These are phyloP conservation scores for Asterella californica DNA, from an alignment of 225 moss, liverwort and hornwort species.

Conservation along the genomic window DNA sequence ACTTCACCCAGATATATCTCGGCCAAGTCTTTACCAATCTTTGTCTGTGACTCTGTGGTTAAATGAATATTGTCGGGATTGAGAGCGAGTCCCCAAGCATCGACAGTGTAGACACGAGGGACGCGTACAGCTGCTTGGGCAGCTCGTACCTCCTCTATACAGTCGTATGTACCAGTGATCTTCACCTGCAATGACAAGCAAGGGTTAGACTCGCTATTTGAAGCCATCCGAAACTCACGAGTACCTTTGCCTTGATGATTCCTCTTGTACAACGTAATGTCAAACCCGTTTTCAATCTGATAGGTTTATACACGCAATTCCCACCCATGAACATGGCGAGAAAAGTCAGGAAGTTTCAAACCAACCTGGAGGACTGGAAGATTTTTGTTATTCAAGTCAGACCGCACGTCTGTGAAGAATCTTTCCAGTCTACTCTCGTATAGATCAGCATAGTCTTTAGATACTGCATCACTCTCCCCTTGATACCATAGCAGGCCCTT, in stretches of 20 bases:
- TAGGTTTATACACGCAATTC: background rate
- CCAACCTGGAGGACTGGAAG: conserved; percentile 63
- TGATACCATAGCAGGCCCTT: conserved; percentile 73
- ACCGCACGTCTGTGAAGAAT: conserved; percentile 53
- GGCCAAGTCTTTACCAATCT: conserved; percentile 49
- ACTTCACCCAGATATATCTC: conserved; percentile 21
- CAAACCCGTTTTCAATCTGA: background rate
- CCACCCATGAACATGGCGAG: background rate
- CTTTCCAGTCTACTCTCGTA: conserved; percentile 44
- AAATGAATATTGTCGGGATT: conserved; percentile 53
- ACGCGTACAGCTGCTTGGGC: conserved; percentile 47
- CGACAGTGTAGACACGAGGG: conserved; percentile 45
- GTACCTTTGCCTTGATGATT: background rate
- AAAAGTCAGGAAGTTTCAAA: background rate
- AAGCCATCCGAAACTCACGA: background rate
- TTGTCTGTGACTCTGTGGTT: conserved; percentile 52
- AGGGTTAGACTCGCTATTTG: background rate
- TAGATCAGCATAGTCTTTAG: conserved; percentile 32
- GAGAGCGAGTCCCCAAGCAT: conserved; percentile 56
- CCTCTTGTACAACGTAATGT: background rate
- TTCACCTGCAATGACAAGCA: conserved; percentile 46
- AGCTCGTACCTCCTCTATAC: conserved; percentile 48
- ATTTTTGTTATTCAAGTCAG: conserved; percentile 44
- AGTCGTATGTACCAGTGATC: conserved; percentile 45
- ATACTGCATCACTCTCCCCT: conserved; percentile 58